A percentile compares a stretch with the other conserved stretches of the same genome.
Conservation (phyloP, 768 basidiomycete genomes). For the Rossbeevera mucosa region DNA sequence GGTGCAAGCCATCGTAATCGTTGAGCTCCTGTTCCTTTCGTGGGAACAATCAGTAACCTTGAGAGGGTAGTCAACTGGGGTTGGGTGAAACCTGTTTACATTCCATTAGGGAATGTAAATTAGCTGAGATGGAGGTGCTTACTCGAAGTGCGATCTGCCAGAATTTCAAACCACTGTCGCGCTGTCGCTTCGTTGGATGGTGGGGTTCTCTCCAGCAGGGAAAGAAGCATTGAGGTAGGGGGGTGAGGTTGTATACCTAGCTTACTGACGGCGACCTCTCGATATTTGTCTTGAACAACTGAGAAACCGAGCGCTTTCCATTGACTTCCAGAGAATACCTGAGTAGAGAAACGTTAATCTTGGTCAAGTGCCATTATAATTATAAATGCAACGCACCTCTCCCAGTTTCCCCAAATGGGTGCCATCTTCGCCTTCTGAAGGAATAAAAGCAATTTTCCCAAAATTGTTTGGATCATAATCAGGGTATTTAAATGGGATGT, state of each 20-base stretch:
- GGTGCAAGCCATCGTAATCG: slow-evolving; percentile 51
- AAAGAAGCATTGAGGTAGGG: slow-evolving; percentile 53
- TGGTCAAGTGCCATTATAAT: not conserved
- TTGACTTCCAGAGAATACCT: slow-evolving; percentile 68
- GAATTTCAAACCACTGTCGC: slow-evolving; percentile 59
- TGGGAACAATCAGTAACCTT: slow-evolving; percentile 62
- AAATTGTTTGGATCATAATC: slow-evolving; percentile 56
- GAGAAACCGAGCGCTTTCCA: slow-evolving; percentile 78
- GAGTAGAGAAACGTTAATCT: not conserved
- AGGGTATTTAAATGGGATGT: slow-evolving; percentile 55
- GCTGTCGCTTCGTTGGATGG: slow-evolving; percentile 54
- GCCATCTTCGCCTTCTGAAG: slow-evolving; percentile 55
- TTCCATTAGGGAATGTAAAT: slow-evolving; percentile 1
- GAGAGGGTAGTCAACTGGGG: slow-evolving; percentile 56
- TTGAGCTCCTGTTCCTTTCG: slow-evolving; percentile 32
- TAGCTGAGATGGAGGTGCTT: slow-evolving; percentile 17
- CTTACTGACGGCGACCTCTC: slow-evolving; percentile 52
- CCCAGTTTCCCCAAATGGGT: slow-evolving; percentile 54
- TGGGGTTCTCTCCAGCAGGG: slow-evolving; percentile 54
- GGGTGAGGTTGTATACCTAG: slow-evolving; percentile 71
- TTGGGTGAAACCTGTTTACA: slow-evolving; percentile 50
- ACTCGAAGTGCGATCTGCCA: slow-evolving; percentile 63
- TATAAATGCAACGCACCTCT: slow-evolving; percentile 43
- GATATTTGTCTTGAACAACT: slow-evolving; percentile 52
- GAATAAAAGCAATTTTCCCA: slow-evolving; percentile 68